phyloP scores from a whole-genome alignment of 305 asterid species.

The Solanum hybrid region DNA sequence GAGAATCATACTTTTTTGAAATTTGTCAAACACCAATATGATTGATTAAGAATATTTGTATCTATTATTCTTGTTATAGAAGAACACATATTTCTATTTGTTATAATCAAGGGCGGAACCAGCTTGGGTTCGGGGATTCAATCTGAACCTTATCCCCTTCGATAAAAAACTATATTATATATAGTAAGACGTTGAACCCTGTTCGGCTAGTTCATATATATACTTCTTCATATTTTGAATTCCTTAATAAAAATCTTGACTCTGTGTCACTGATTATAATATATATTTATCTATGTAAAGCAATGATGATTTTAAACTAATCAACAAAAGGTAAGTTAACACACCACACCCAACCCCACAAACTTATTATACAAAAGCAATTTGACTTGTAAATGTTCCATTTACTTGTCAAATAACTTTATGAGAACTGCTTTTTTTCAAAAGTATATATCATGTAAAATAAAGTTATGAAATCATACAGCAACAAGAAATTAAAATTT shows the following conservation, averaged over 20 bases:
- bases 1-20: too few relatives aligned
- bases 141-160: neutral
- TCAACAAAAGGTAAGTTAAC: neutral
- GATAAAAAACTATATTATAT: neutral
- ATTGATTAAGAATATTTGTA: too few relatives aligned
- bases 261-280: accelerated
- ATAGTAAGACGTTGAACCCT: neutral
- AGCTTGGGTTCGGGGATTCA: neutral
- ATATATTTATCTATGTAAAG: neutral
- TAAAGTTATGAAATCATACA: neutral
- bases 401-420: neutral
- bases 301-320: neutral
- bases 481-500: neutral
- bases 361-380: neutral
- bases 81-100: neutral
- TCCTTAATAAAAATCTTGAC: accelerated
- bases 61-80: neutral
- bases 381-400: neutral
- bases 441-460: neutral
- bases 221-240: neutral
- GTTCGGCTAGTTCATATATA: neutral
- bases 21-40: neutral
- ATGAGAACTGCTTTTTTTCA: neutral
- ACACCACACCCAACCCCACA: neutral
- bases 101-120: neutral